Conservation (phyloP, 176 grass and related monocot genomes). For the Oryza punctata region DNA sequence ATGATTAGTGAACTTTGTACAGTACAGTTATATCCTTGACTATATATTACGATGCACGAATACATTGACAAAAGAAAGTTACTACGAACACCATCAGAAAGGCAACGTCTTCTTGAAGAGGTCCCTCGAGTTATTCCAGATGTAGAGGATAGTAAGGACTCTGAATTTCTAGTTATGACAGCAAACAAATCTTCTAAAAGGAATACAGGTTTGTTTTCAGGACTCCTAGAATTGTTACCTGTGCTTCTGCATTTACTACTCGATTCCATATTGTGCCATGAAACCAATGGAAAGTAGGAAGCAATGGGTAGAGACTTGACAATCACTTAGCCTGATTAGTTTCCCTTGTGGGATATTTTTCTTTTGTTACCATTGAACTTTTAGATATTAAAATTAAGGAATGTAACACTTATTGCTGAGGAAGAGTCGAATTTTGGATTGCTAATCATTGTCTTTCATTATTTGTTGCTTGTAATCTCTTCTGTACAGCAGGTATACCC, state of each 20-base stretch:
- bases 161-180: slow-evolving; percentile 31
- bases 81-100: slow-evolving; percentile 59
- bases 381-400: background rate
- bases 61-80: slow-evolving; percentile 66
- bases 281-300: background rate
- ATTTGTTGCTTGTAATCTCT: slow-evolving; percentile 21
- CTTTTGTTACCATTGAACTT: no score
- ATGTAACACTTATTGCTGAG: background rate
- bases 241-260: slow-evolving; percentile 8
- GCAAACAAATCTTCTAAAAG: slow-evolving; percentile 39
- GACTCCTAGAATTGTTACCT: background rate
- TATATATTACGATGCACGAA: slow-evolving; percentile 51
- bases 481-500: background rate
- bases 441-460: slow-evolving; percentile 3
- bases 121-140: slow-evolving; percentile 73
- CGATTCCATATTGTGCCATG: background rate
- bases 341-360: background rate
- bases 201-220: slow-evolving; percentile 30
- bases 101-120: slow-evolving; percentile 70
- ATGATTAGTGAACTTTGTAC: slow-evolving; percentile 23
- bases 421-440: background rate
- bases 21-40: slow-evolving; percentile 72
- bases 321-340: slow-evolving; percentile 7
- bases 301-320: background rate
- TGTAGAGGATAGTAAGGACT: slow-evolving; percentile 50